Conservation (phyloP, 768 basidiomycete species). For the Rhodotorula paludigena region DNA sequence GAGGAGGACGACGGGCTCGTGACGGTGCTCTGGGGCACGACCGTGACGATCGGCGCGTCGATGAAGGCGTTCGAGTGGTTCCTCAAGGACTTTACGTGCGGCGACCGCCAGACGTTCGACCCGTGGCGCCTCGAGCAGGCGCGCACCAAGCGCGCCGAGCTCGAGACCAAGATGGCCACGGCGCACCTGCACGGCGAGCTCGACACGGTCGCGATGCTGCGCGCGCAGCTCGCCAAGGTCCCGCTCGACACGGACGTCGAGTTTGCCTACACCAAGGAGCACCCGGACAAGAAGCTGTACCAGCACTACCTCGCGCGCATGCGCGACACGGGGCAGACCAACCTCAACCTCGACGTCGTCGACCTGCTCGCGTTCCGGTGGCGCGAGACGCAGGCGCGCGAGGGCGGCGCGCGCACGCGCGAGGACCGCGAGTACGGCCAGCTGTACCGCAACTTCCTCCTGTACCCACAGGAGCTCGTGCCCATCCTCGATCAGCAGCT, state of each 20-base stretch:
- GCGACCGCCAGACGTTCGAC: constrained; percentile 59
- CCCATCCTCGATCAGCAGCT: constrained; percentile 96
- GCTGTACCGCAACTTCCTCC: constrained; percentile 72
- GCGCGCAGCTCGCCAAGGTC: constrained; percentile 44
- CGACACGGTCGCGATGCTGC: constrained; percentile 44
- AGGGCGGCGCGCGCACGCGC: constrained; percentile 58
- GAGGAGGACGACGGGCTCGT: constrained; percentile 55
- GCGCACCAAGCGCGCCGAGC: constrained; percentile 54
- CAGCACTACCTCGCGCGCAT: constrained; percentile 75
- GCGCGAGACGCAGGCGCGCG: constrained; percentile 16
- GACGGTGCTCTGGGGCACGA: constrained; percentile 92
- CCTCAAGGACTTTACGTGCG: constrained; percentile 78
- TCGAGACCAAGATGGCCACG: constrained; percentile 33
- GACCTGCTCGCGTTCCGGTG: constrained; percentile 71
- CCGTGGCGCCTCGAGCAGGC: constrained; percentile 51
- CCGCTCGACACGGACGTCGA: constrained; percentile 16
- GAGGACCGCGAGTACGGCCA: constrained; percentile 51
- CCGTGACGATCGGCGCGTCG: constrained; percentile 81
- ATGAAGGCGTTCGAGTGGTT: constrained; percentile 88
- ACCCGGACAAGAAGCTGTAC: constrained; percentile 54
- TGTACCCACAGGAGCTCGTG: constrained; percentile 94
- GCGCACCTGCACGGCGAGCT: constrained; percentile 30
- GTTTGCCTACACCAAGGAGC: constrained; percentile 40
- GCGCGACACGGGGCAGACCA: constrained; percentile 68
- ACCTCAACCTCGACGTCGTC: constrained; percentile 80